Base-by-base conservation (phyloP, 306 rosid genomes). In the Prunus dulcis region DNA sequence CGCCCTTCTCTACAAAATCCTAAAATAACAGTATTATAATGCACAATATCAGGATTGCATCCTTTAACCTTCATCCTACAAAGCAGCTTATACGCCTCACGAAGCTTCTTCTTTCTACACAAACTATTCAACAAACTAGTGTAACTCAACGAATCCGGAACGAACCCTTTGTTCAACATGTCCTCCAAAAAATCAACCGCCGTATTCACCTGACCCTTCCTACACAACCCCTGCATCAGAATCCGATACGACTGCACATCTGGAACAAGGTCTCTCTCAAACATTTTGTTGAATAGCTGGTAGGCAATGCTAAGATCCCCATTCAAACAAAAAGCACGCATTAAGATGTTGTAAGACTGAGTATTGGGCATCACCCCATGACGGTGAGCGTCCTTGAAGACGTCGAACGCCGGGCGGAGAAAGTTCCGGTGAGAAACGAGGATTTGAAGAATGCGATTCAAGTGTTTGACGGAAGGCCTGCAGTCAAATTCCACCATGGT, bases 31-130 rank as follows among this genome's bases (percentile, higher is more conserved):
- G 85, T 94, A 64, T 94, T 94, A 14, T 87, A 94, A 76, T 92
- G 98, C 75, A 91, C 89, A 19, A 91, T 84, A 25, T 92, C 97
- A 10, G 96, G 97, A 76, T 94, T 94, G 63, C 98, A 94, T 10
- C 98, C 98, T 62, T 89, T 94, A 19, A 94, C 93, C 79, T 90
- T 94, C 97, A 94, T 94, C 85, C 98, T 86, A 74, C 98, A 92
- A 6, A 92, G 97, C 77, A 94, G 93, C 87, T 92, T 94, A 74
- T 90, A 94, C 17, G 96, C 96, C 78, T 94, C 98, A 30, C 87
- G 84, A 0, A 94, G 92, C 81, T 89, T 80, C 83, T 90, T 92
- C 86, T 94, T 94, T 88, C 98, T 86, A 76, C 96, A 92, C 88
- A 94, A 82, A 77, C 97, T 92, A 80, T 94, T 94, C 89, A 94